A percentile compares a stretch with the other conserved stretches of the same genome.
Conservation (phyloP, 805 yeast genomes). For the Yarrowia porcina region DNA sequence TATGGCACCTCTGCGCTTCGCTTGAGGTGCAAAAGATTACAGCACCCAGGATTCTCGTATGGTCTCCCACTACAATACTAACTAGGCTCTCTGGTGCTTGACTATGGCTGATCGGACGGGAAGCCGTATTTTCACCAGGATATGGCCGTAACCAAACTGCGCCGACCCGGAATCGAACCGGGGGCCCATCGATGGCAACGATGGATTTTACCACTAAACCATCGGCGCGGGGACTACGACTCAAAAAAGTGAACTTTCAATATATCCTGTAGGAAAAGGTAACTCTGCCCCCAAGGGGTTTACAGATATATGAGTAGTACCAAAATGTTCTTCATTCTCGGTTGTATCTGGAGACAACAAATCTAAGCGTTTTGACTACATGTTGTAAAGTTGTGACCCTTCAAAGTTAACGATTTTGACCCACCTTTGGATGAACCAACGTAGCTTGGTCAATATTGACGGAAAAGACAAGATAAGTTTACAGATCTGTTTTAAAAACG, state of each 20-base stretch:
- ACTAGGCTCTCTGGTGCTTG: conserved; percentile 26
- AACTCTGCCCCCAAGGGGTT: not conserved
- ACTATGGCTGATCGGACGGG: conserved; percentile 26
- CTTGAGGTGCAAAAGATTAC: conserved; percentile 25
- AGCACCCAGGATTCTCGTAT: conserved; percentile 26
- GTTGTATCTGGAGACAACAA: too few species aligned
- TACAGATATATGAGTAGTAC: too few species aligned
- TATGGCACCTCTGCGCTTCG: too few species aligned
- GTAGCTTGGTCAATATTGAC: too few species aligned
- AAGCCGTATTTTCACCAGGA: conserved; percentile 26
- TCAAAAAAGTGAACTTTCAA: not conserved
- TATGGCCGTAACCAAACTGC: conserved; percentile 25
- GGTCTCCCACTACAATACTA: conserved; percentile 26
- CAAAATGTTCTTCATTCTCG: too few species aligned
- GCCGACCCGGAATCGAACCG: conserved; percentile 23
- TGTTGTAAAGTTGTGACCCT: too few species aligned
- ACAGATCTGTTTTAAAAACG: too few species aligned
- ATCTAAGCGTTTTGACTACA: too few species aligned
- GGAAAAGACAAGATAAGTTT: too few species aligned
- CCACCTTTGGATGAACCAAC: too few species aligned
- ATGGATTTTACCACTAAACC: conserved; percentile 19
- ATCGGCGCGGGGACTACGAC: not conserved
- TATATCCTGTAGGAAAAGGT: not conserved
- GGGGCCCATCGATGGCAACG: conserved; percentile 19
- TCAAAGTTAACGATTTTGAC: too few species aligned